Base-by-base conservation (phyloP, 805 yeast species). In the Candida incommunis region DNA sequence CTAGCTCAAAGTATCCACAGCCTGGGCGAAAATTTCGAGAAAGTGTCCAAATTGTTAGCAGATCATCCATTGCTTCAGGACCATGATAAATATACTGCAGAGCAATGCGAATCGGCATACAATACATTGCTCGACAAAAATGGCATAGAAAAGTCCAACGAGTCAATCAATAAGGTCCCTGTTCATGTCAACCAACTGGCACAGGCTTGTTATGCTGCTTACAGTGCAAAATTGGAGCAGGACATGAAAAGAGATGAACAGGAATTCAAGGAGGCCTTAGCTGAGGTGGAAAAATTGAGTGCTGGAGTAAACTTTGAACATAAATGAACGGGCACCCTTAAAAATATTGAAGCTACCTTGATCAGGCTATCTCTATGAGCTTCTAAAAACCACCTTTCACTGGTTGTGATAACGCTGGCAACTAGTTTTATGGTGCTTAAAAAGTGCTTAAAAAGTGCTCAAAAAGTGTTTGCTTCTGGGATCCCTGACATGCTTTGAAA, bases 1-100 rank as follows among this genome's bases (percentile, higher is more conserved):
- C 54, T 62, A 15, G 56, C 54, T 1, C 67, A 62, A 44, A 46
- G 55, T 23, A 57, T 63, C n/a, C 59, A 61, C 35, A 65, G 62
- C 43, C 48, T 46, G 41, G 54, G 53, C 21, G 56, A 50, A 22
- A 49, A 50, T 34, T 62, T 57, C 43, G 45, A 25, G 3, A 46
- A 43, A 2, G 52, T 62, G 2, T 51, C 61, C 13, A 43, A 43
- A 9, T 48, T 37, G 16, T 50, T 61, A 46, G 49, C 50, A 26
- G 31, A 50, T 24, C 66, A 62, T 40, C 63, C 61, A 2, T 50
- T 62, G 45, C 44, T 59, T 22, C 16, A 40, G 23, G 23, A 5
- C 20, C 42, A 45, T 24, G 45, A 40, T 16, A 45, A 43, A 20
- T 22, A 29, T 13, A 43, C 43, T 1, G 25, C 29, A 26, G 51